These are phyloP conservation scores for Cordyceps javanica DNA, from an alignment of 2,329 filamentous ascomycete species.

Conservation along the genomic window DNA sequence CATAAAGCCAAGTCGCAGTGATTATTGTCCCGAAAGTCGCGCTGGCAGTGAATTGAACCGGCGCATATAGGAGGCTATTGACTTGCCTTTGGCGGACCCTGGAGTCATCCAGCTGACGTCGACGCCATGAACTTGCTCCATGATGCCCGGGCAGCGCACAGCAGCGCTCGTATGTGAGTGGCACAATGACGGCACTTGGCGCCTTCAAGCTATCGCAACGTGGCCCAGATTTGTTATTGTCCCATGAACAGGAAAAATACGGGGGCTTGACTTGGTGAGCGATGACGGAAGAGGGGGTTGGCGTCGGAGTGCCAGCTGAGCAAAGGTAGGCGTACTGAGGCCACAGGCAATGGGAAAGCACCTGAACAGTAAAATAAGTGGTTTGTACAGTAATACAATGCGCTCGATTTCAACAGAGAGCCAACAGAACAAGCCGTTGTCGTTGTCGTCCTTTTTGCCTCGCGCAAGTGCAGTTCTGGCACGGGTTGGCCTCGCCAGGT, in stretches of 20 bases:
- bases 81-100: slow-evolving; percentile 72
- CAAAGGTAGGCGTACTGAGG: background rate
- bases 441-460: too few relatives aligned
- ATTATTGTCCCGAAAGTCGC: background rate
- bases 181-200: background rate
- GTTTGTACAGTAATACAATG: background rate
- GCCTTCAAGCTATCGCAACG: background rate
- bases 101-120: slow-evolving; percentile 88
- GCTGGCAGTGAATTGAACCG: background rate
- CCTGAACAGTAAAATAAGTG: background rate
- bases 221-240: background rate
- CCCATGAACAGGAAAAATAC: slow-evolving; percentile 4
- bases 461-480: background rate
- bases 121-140: slow-evolving; percentile 77
- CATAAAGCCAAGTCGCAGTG: background rate
- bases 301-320: background rate
- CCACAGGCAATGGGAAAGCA: background rate
- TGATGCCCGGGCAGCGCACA: slow-evolving; percentile 26
- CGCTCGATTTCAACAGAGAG: background rate
- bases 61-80: slow-evolving; percentile 13
- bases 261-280: background rate
- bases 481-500: too few relatives aligned
- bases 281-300: slow-evolving; percentile 6
- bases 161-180: background rate
- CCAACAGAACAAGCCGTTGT: background rate